Evolutionary conservation across 331 rosid species (phyloP).

Genomic region (Prunus yedoensis): DNA sequence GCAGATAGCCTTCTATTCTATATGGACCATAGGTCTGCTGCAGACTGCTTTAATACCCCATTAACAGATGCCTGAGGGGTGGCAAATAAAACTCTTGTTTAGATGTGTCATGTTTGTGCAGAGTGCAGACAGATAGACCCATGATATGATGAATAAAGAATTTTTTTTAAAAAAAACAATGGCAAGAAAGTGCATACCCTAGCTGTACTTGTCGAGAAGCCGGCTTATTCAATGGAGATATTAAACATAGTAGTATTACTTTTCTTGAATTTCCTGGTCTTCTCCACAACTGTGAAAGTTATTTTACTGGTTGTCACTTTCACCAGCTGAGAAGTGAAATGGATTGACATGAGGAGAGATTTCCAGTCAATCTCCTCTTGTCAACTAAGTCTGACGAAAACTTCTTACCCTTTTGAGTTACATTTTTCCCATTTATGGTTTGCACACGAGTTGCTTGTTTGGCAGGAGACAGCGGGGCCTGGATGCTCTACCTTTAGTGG

Average conservation of each 20-base stretch:
- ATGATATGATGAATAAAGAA: background rate
- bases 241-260: constrained; percentile 18
- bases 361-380: constrained; percentile 32
- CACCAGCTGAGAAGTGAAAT: constrained; percentile 36
- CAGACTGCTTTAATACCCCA: constrained; percentile 39
- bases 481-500: constrained; percentile 27
- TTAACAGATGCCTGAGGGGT: constrained; percentile 51
- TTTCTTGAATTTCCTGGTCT: constrained; percentile 35
- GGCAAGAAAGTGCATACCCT: constrained; percentile 39
- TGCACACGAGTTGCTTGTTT: constrained; percentile 29
- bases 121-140: background rate
- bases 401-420: constrained; percentile 38
- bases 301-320: constrained; percentile 41
- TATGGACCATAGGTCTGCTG: constrained; percentile 40
- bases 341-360: constrained; percentile 50
- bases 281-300: constrained; percentile 28
- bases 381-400: constrained; percentile 29
- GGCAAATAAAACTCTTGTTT: constrained; percentile 10
- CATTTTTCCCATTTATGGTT: constrained; percentile 24
- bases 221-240: constrained; percentile 32
- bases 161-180: background rate
- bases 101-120: constrained; percentile 11
- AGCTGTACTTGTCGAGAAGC: constrained; percentile 26
- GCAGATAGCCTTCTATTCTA: constrained; percentile 60
- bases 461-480: constrained; percentile 30